Conservation (phyloP, 768 basidiomycete species). For the Mycena indigotica region DNA sequence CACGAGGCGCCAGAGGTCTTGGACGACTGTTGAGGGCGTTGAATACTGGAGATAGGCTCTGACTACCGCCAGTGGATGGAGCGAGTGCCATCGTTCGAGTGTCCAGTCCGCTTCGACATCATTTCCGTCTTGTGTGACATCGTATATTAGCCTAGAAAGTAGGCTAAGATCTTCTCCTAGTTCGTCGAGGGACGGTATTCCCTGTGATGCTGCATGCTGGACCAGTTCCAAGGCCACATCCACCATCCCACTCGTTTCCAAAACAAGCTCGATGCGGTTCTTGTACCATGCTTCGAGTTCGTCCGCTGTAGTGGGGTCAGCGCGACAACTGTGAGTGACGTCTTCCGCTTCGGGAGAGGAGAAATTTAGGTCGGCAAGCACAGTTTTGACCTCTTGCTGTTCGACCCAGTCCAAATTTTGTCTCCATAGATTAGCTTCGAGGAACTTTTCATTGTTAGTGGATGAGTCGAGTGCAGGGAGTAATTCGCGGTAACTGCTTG, state of each 20-base stretch:
- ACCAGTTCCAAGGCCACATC: conserved; percentile 77
- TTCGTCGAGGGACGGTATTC: conserved; percentile 76
- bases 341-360: conserved; percentile 1
- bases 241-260: conserved; percentile 70
- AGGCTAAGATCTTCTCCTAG: conserved; percentile 91
- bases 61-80: conserved; percentile 68
- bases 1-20: conserved; percentile 75
- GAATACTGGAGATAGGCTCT: conserved; percentile 77
- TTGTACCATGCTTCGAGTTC: conserved; percentile 79
- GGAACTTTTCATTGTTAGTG: conserved; percentile 45
- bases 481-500: conserved; percentile 59
- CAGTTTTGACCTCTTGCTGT: conserved; percentile 41
- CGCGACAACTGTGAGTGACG: conserved; percentile 9
- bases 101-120: conserved; percentile 68
- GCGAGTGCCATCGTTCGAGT: conserved; percentile 67
- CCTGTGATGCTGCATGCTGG: conserved; percentile 85
- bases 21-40: conserved; percentile 61
- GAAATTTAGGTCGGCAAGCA: conserved; percentile 26
- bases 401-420: conserved; percentile 62
- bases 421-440: conserved; percentile 48
- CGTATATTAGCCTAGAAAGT: conserved; percentile 85
- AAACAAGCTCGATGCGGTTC: conserved; percentile 59
- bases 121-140: conserved; percentile 53
- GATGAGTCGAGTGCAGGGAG: conserved; percentile 63
- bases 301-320: conserved; percentile 30